phyloP scores from a whole-genome alignment of 192 early-diverging fungal genomes.

The Backusella luteola region DNA sequence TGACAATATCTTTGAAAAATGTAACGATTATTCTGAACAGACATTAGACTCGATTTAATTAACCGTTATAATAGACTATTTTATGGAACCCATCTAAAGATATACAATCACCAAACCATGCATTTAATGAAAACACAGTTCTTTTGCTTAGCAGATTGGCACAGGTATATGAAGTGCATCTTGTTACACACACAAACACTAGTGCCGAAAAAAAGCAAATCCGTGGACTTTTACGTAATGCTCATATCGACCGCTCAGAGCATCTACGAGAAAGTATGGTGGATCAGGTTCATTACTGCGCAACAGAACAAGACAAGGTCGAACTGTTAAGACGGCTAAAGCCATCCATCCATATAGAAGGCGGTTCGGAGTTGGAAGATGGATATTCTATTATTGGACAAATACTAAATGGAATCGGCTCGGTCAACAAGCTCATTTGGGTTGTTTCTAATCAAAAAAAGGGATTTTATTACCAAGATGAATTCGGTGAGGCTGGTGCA shows the following conservation, averaged over 20 bases:
- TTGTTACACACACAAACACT: slow-evolving; percentile 54
- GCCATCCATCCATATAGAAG: slow-evolving; percentile 64
- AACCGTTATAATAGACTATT: slow-evolving; percentile 50
- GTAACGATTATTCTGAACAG: not conserved
- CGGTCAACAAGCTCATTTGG: slow-evolving; percentile 32
- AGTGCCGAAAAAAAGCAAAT: slow-evolving; percentile 60
- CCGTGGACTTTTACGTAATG: slow-evolving; percentile 39
- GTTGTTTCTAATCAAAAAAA: slow-evolving; percentile 18
- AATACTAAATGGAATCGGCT: slow-evolving; percentile 1
- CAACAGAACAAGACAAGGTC: slow-evolving; percentile 59
- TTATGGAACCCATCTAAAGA: slow-evolving; percentile 75
- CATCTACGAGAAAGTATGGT: slow-evolving; percentile 19
- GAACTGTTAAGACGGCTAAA: slow-evolving; percentile 68
- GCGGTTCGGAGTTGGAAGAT: slow-evolving; percentile 38
- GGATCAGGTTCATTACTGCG: slow-evolving; percentile 62
- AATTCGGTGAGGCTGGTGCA: not conserved
- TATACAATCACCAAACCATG: slow-evolving; percentile 62
- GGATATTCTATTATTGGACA: slow-evolving; percentile 24
- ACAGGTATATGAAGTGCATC: slow-evolving; percentile 49
- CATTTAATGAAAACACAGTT: slow-evolving; percentile 60
- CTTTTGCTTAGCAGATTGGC: slow-evolving; percentile 53
- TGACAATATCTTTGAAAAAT: not conserved
- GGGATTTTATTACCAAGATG: not conserved
- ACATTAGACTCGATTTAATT: not conserved
- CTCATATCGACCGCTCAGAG: not conserved